These are phyloP conservation scores for Yamadazyma aaseri DNA, from an alignment of 1,139 yeast species.

Conservation along the genomic window DNA sequence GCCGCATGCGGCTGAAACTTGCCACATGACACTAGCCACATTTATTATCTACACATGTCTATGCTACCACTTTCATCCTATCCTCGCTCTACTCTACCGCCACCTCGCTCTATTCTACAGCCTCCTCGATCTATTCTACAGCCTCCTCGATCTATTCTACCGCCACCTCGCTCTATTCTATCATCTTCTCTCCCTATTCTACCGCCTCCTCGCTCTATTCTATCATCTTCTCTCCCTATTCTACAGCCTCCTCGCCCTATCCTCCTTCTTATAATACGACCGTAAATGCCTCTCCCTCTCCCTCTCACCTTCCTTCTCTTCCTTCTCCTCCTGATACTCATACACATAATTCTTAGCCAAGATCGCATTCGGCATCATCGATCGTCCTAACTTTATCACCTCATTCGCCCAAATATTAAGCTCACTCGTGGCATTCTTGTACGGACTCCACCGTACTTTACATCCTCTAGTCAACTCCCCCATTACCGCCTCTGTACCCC, in stretches of 20 bases:
- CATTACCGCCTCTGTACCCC: constrained; percentile 64
- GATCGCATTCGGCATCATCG: constrained; percentile 63
- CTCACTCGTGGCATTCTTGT: constrained; percentile 46
- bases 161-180: constrained; percentile 44
- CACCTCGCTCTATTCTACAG: too few relatives aligned
- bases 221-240: constrained; percentile 2
- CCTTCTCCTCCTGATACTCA: constrained; percentile 23
- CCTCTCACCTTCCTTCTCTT: constrained; percentile 26
- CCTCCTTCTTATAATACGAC: constrained; percentile 35
- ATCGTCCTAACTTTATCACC: constrained; percentile 63
- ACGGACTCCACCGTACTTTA: constrained; percentile 62
- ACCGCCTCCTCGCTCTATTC: too few relatives aligned
- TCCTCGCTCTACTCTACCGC: too few relatives aligned
- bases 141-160: constrained; percentile 13
- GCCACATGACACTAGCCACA: too few relatives aligned
- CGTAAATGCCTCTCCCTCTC: constrained; percentile 39
- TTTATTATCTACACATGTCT: too few relatives aligned
- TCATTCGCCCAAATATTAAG: constrained; percentile 66
- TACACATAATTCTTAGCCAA: constrained; percentile 41
- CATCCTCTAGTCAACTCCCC: constrained; percentile 71
- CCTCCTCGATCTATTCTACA: constrained; percentile 1
- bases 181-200: too few relatives aligned
- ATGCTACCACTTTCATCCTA: too few relatives aligned
- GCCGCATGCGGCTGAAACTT: too few relatives aligned
- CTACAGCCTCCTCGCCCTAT: constrained; percentile 10